Base-by-base conservation (phyloP, 805 yeast species). In the Henningerozyma blattae region DNA sequence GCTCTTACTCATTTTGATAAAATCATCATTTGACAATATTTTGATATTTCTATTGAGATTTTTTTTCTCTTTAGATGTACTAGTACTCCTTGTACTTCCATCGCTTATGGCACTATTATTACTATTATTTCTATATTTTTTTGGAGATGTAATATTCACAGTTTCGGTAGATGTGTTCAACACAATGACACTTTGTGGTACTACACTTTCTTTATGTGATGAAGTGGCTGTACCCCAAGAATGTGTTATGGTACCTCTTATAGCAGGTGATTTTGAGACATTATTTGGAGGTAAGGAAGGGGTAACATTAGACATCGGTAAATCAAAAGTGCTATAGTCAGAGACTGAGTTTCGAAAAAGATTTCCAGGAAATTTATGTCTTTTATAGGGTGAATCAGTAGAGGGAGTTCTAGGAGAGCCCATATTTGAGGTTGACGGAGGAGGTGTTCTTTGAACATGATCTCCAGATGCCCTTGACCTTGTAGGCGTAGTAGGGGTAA, bases 231-330 rank as follows among this genome's bases (percentile, higher is more conserved):
- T 47, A 0, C 71, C 72, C 74, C 74, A 68, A 28, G 66, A 67
- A 41, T 68, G 72, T 10, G 65, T 63, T 22, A 70, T 50, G 12
- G 72, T 68, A 6, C 74, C 74, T 22, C 54, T 56, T 6, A 68
- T 68, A 0, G 61, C 49, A 1, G 65, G 61, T 9, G 54, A 35
- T 5, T 46, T 36, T 14, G 32, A 39, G 6, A 33, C 36, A 13
- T 32, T 33, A 30, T 32, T 24, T 12, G 31, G 33, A n/a, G 10
- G 24, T 10, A 17, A 14, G 14, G 13, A 18, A 19, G 32, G 18
- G 22, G 20, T n/a, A 7, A 16, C 22, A 18, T n/a, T n/a, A n/a
- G n/a, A n/a, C n/a, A n/a, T n/a, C n/a, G n/a, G n/a, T n/a, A n/a
- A n/a, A n/a, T n/a, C n/a, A n/a, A n/a, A n/a, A n/a, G n/a, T n/a